phyloP scores from a whole-genome alignment of 2,329 filamentous ascomycete genomes.

The Aspergillus cejpii region DNA sequence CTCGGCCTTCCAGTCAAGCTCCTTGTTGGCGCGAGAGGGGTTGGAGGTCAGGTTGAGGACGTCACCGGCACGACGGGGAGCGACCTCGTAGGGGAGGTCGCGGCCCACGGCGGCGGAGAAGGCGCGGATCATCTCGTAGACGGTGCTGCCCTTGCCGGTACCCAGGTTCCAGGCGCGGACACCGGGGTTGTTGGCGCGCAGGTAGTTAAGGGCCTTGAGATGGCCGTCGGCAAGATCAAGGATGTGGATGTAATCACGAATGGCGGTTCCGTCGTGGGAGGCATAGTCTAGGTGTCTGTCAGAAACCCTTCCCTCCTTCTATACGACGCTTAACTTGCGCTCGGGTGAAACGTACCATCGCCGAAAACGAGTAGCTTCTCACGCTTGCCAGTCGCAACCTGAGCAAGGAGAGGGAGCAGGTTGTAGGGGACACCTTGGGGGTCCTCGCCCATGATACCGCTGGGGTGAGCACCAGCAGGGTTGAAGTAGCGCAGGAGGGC shows the following conservation, averaged over 20 bases:
- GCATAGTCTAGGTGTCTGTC: constrained; percentile 85
- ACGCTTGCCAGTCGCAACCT: constrained; percentile 90
- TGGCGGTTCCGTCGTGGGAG: constrained; percentile 44
- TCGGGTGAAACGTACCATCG: constrained; percentile 70
- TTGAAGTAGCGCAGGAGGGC: constrained; percentile 97
- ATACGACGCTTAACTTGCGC: no score
- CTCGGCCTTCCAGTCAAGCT: constrained; percentile 89
- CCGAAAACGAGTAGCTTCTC: constrained; percentile 94
- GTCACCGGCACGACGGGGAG: constrained; percentile 73
- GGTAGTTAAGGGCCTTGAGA: constrained; percentile 62
- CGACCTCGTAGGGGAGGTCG: constrained; percentile 80
- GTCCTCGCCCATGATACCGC: constrained; percentile 96
- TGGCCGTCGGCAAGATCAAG: constrained; percentile 48
- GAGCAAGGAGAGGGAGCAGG: constrained; percentile 83
- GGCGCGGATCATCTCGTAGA: constrained; percentile 94
- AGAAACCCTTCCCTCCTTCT: no score
- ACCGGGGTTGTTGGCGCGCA: constrained; percentile 58
- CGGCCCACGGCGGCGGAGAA: constrained; percentile 83
- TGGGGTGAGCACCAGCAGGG: constrained; percentile 88
- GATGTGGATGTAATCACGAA: constrained; percentile 69
- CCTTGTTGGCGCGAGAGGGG: constrained; percentile 74
- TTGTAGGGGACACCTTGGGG: constrained; percentile 95
- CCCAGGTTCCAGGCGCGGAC: constrained; percentile 96
- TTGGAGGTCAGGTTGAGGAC: constrained; percentile 94
- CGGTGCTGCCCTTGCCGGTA: constrained; percentile 87